Conservation (phyloP, 2,329 filamentous ascomycete genomes). For the Cryphonectria naterciae region DNA sequence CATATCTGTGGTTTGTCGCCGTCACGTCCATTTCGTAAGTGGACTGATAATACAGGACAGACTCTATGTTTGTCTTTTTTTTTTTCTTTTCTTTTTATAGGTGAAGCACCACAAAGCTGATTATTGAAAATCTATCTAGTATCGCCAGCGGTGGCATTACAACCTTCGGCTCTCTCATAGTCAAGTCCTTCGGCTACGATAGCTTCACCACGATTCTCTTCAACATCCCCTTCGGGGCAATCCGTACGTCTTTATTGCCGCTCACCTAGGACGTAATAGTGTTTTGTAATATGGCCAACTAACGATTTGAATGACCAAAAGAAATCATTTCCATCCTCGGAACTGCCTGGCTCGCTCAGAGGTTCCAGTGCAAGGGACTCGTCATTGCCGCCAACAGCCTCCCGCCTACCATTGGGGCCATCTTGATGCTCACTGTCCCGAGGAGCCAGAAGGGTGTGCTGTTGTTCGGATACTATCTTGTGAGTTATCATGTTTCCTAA, state of each 20-base stretch:
- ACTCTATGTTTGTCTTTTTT: neutral
- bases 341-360: slow-evolving; percentile 50
- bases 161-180: slow-evolving; percentile 62
- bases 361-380: slow-evolving; percentile 47
- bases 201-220: slow-evolving; percentile 61
- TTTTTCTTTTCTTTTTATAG: no score
- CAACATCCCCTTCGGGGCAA: slow-evolving; percentile 63
- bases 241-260: slow-evolving; percentile 34
- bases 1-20: slow-evolving; percentile 48
- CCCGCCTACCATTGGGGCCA: slow-evolving; percentile 45
- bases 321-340: slow-evolving; percentile 64
- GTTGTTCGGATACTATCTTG: slow-evolving; percentile 56
- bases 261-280: no score
- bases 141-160: slow-evolving; percentile 61
- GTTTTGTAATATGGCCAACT: neutral
- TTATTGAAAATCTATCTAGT: slow-evolving; percentile 16
- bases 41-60: neutral
- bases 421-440: slow-evolving; percentile 54
- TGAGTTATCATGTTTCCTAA: slow-evolving; percentile 31
- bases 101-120: neutral
- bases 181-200: slow-evolving; percentile 61
- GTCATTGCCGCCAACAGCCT: slow-evolving; percentile 45
- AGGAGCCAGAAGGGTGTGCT: slow-evolving; percentile 51
- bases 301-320: neutral
- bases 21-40: slow-evolving; percentile 58